These are phyloP conservation scores for Phytophthora boehmeriae DNA, from an alignment of 352 stramenopile species.

Conservation along the genomic window DNA sequence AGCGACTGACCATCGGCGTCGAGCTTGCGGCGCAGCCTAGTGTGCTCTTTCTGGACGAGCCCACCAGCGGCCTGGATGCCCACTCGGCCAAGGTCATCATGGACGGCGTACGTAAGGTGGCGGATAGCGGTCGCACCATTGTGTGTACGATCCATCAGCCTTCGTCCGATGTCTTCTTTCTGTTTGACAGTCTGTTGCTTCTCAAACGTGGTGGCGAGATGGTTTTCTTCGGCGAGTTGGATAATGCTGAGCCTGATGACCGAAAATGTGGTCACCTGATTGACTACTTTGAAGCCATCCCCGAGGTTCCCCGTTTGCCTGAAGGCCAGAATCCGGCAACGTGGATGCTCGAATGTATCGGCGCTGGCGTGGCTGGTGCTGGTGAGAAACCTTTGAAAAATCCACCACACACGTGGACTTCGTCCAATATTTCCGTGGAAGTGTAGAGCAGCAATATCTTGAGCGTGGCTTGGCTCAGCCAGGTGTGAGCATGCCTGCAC, in stretches of 20 bases:
- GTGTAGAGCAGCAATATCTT: background rate
- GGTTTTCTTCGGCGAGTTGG: conserved; percentile 63
- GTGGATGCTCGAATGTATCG: conserved; percentile 1
- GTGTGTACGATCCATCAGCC: conserved; percentile 60
- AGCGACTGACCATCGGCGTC: conserved; percentile 81
- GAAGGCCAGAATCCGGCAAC: background rate
- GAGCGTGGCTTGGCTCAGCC: conserved; percentile 10
- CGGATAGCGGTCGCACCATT: conserved; percentile 65
- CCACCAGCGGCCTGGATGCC: conserved; percentile 67
- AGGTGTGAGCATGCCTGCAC: conserved; percentile 14
- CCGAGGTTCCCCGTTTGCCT: background rate
- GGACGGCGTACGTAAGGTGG: conserved; percentile 83
- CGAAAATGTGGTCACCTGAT: conserved; percentile 3
- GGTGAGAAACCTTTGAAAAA: conserved; percentile 5
- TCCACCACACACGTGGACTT: conserved; percentile 7
- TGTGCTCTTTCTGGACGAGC: conserved; percentile 86
- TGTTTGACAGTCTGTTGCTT: conserved; percentile 83
- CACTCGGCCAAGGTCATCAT: conserved; percentile 79
- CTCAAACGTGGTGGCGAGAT: conserved; percentile 64
- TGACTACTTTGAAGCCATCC: background rate
- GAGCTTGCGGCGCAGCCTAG: conserved; percentile 86
- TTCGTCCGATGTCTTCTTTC: conserved; percentile 28
- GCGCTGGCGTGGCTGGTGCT: conserved; percentile 13
- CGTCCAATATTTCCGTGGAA: conserved; percentile 1
- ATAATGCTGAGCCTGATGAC: conserved; percentile 8